Percentiles rank a stretch among this genome's conserved stretches.
phyloP scores from a whole-genome alignment of 345 rosid genomes.

The Erodium maritimum region DNA sequence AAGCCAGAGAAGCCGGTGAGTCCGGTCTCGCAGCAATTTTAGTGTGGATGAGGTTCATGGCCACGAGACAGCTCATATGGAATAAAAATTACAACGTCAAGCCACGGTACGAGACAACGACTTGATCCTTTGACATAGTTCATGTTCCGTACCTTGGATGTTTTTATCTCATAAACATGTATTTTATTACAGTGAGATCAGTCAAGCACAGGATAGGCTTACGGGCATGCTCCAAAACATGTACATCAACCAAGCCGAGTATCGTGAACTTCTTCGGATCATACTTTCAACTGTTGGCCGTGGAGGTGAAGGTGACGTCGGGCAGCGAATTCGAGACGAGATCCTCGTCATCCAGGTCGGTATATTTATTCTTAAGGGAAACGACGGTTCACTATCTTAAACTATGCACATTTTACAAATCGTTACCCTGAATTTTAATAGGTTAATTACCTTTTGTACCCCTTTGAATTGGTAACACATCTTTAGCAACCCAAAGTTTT shows the following conservation, averaged over 20 bases:
- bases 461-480: too few species aligned
- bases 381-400: too few species aligned
- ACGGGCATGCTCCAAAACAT: constrained; percentile 62
- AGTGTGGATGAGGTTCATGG: constrained; percentile 99
- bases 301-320: constrained; percentile 99
- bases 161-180: not conserved
- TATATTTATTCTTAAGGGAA: constrained; percentile 13
- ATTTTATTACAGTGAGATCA: constrained; percentile 63
- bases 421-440: too few species aligned
- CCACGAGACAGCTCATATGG: constrained; percentile 97
- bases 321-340: constrained; percentile 97
- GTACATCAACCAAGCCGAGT: constrained; percentile 43
- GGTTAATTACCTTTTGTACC: too few species aligned
- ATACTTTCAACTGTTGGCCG: constrained; percentile 93
- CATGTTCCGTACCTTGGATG: too few species aligned
- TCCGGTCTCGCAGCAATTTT: constrained; percentile 80
- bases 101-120: constrained; percentile 54
- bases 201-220: constrained; percentile 94
- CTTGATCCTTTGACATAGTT: not conserved
- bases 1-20: constrained; percentile 67
- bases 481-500: too few species aligned
- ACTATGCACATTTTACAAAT: too few species aligned
- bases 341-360: constrained; percentile 90
- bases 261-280: constrained; percentile 71
- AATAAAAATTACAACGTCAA: constrained; percentile 97